Base-by-base conservation (phyloP, 202 grass and related monocot genomes). In the Sporobolus alterniflorus region DNA sequence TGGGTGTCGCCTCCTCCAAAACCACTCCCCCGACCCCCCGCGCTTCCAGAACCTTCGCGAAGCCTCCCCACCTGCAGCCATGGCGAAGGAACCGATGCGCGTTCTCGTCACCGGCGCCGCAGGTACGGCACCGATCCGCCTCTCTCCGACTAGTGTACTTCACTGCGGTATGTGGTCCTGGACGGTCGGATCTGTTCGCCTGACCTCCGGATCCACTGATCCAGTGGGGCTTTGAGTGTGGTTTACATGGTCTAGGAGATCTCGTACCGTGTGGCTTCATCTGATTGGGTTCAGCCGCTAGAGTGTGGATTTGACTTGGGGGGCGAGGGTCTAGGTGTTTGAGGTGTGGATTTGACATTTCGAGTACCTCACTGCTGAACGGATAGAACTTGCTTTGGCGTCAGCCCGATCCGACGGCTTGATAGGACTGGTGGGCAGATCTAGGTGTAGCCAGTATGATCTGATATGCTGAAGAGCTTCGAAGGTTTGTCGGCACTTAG, bases 31-130 rank as follows among this genome's bases (percentile, higher is more conserved):
- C 67, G 17, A 26, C 44, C 30, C 56, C 39, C 61, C 18, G 55
- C 15, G 21, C 39, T 30, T 86, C 50, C 47, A 73, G 47, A 56
- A 72, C 57, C 72, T 77, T 86, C 67, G 12, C 39, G 71, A 87
- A 84, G 57, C 63, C 71, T 46, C 11, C 9, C 57, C 32, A 9
- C 25, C 47, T 33, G 40, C 44, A 74, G 74, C 86, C 80, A 99
- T 99, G 96, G 93, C 96, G 79, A 96, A 96, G 87, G 93, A 99
- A 79, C 91, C 96, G 43, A 71, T 99, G 84, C 91, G 96, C 73
- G 96, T 99, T 82, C 96, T 99, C 79, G 96, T 99, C 83, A 99
- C 96, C 61, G 96, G 96, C 31, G 96, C 96, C 81, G 96, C 96
- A 96, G 96, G 96, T 99, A 94, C 77, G 11, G 52, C 25, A 24